Base-by-base conservation (phyloP, 2,329 filamentous ascomycete species). In the Fusarium xylarioides region DNA sequence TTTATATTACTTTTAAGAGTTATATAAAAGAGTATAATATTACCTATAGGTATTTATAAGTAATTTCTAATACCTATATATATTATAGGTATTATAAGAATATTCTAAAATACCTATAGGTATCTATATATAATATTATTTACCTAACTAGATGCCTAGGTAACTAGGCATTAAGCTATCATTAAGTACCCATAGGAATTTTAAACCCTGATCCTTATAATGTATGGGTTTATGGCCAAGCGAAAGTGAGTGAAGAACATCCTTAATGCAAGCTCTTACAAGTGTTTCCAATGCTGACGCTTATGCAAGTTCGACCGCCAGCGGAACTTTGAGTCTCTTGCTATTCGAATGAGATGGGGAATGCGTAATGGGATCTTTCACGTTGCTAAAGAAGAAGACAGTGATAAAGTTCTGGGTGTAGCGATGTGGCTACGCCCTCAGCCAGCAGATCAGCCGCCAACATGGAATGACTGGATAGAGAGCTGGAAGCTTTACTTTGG, bases 371-470 rank as follows among this genome's bases (percentile, higher is more conserved):
- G 88, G 58, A 86, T 92, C 42, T 92, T 93, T 82, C 88, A 92
- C 74, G 90, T 93, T 66, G 91, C 91, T 15, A 92, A 91, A 80
- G 89, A 92, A 75, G 82, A 85, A 8, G 82, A 84, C 1, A 81
- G 78, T 56, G 82, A 85, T 44, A 86, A 87, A 64, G 86, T 93
- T 40, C 85, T 93, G 34, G 92, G 92, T 15, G 90, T 93, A 30
- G 89, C 91, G 64, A 93, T 92, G 88, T 94, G 92, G 92, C 83
- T 93, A 59, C 86, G 86, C 2, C 92, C 92, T 0, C 85, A 84
- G 19, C 82, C 82, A 1, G 79, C 83, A 1, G 82, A 80, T 9
- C 78, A 85, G 52, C 84, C 86, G 21, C 82, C 87, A 49, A 87
- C 85, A 11, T 93, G 91, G 91, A 81, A 83, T 30, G 85, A 89